Conservation (phyloP, 2,329 filamentous ascomycete species). For the Furcasterigmium sp. region DNA sequence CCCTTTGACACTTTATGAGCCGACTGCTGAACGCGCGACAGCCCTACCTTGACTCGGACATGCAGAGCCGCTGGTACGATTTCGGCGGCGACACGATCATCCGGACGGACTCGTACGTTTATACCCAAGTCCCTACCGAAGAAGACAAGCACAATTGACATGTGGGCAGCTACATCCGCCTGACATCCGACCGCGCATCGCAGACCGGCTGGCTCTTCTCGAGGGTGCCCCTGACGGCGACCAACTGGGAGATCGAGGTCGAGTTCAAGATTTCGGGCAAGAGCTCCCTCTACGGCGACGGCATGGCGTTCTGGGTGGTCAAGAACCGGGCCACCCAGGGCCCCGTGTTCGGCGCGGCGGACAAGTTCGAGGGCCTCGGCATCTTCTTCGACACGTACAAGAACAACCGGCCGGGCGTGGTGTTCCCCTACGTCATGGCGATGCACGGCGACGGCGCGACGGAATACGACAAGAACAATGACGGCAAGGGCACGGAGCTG, state of each 20-base stretch:
- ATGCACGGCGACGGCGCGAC: conserved; percentile 94
- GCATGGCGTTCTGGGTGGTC: conserved; percentile 96
- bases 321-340: conserved; percentile 80
- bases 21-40: conserved; percentile 29
- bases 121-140: too few relatives aligned
- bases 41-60: conserved; percentile 96
- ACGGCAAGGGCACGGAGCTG: conserved; percentile 89
- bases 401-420: conserved; percentile 92
- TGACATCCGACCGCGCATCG: conserved; percentile 85
- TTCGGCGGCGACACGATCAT: conserved; percentile 95
- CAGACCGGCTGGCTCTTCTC: conserved; percentile 93
- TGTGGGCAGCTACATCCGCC: conserved; percentile 73
- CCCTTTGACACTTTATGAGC: conserved; percentile 1
- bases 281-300: conserved; percentile 89
- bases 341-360: conserved; percentile 79
- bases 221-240: conserved; percentile 87
- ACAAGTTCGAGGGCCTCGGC: conserved; percentile 89
- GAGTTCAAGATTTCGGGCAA: conserved; percentile 92
- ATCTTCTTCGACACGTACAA: conserved; percentile 99
- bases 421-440: conserved; percentile 98
- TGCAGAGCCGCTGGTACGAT: conserved; percentile 98
- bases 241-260: conserved; percentile 97
- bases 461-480: conserved; percentile 85
- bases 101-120: conserved; percentile 59
- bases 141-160: too few relatives aligned